These are phyloP conservation scores for Metschnikowia henanensis DNA, from an alignment of 805 yeast genomes.

Conservation along the genomic window DNA sequence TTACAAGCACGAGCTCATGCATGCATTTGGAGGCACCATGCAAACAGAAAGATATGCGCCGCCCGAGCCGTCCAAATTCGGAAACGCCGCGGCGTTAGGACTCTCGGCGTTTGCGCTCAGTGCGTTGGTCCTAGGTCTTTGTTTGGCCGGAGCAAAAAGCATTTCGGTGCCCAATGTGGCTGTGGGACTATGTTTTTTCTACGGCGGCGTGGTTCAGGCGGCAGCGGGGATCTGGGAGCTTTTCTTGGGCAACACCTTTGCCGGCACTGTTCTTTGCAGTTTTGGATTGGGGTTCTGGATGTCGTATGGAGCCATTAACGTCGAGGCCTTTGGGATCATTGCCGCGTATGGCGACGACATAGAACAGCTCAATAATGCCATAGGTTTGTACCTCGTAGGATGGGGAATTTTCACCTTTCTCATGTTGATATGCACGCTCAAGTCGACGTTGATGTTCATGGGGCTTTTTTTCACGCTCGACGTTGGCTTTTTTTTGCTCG, in stretches of 20 bases:
- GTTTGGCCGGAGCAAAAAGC: slow-evolving; percentile 46
- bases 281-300: slow-evolving; percentile 56
- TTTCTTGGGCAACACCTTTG: slow-evolving; percentile 54
- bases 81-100: slow-evolving; percentile 56
- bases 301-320: slow-evolving; percentile 46
- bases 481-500: slow-evolving; percentile 51
- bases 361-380: slow-evolving; percentile 46
- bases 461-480: slow-evolving; percentile 53
- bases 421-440: slow-evolving; percentile 53
- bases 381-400: slow-evolving; percentile 59
- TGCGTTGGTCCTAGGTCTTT: slow-evolving; percentile 49
- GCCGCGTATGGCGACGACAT: slow-evolving; percentile 44
- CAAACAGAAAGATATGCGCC: slow-evolving; percentile 46
- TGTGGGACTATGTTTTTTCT: slow-evolving; percentile 47
- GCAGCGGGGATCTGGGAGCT: slow-evolving; percentile 54
- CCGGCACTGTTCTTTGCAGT: slow-evolving; percentile 50
- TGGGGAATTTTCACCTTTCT: slow-evolving; percentile 66
- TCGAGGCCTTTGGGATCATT: slow-evolving; percentile 56
- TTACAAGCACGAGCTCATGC: slow-evolving; percentile 53
- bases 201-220: slow-evolving; percentile 50
- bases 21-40: slow-evolving; percentile 63
- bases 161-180: slow-evolving; percentile 43
- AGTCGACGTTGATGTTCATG: slow-evolving; percentile 51
- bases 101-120: slow-evolving; percentile 48
- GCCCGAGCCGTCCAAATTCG: slow-evolving; percentile 37